Conservation (phyloP, 768 basidiomycete species). For the Rhizopogon vesiculosus region DNA sequence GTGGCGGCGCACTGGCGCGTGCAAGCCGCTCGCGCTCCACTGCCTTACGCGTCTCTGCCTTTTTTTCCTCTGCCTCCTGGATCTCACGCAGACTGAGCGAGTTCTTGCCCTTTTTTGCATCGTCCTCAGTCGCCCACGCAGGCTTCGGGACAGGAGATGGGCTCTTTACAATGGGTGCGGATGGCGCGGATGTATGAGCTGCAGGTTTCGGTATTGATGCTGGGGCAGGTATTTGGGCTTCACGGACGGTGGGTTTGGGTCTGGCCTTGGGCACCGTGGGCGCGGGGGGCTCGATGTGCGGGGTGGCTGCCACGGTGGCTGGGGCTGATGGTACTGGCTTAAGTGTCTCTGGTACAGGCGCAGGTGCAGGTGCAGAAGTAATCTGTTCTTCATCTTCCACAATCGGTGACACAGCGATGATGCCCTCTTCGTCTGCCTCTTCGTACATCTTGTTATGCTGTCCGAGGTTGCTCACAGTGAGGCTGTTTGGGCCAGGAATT, state of each 20-base stretch:
- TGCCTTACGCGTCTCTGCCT: conserved; percentile 69
- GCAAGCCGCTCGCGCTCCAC: conserved; percentile 64
- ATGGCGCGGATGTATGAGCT: conserved; percentile 1
- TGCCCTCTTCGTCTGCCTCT: conserved; percentile 18
- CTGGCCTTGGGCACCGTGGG: conserved; percentile 19
- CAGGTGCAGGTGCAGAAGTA: conserved; percentile 10
- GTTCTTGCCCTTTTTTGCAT: conserved; percentile 50
- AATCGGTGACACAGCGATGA: conserved; percentile 12
- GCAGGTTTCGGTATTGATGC: conserved; percentile 14
- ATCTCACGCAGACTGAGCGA: conserved; percentile 83
- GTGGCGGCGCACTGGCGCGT: too few species aligned
- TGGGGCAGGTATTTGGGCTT: conserved; percentile 13
- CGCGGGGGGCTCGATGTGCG: conserved; percentile 11
- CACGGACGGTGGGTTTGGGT: conserved; percentile 22
- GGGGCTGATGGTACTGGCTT: conserved; percentile 8
- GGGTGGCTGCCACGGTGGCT: conserved; percentile 5
- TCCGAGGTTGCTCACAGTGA: conserved; percentile 54
- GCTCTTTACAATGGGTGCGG: conserved; percentile 12
- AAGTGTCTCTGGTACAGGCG: neutral
- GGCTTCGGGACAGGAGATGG: conserved; percentile 36
- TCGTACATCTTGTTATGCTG: conserved; percentile 53
- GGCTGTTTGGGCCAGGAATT: conserved; percentile 39
- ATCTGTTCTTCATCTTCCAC: conserved; percentile 7
- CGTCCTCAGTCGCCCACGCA: conserved; percentile 69
- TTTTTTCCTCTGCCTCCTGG: conserved; percentile 87